phyloP scores from a whole-genome alignment of 306 rosid species.

The Oemleria cerasiformis region DNA sequence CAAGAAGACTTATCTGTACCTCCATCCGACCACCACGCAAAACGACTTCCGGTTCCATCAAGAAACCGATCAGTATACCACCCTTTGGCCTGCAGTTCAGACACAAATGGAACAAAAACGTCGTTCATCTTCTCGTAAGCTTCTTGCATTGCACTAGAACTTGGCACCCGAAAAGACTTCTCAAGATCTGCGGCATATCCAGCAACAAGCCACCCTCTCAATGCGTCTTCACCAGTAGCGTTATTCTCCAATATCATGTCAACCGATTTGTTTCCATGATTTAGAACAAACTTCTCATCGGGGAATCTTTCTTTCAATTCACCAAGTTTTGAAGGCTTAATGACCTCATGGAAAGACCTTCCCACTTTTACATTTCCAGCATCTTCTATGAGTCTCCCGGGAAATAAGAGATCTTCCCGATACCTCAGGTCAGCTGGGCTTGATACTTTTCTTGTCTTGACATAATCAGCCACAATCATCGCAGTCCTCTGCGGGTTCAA shows the following conservation, averaged over 20 bases:
- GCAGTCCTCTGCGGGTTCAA: conserved; percentile 92
- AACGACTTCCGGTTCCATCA: conserved; percentile 78
- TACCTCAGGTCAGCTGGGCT: conserved; percentile 93
- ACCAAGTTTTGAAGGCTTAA: conserved; percentile 69
- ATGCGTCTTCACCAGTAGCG: conserved; percentile 87
- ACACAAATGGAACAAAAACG: conserved; percentile 54
- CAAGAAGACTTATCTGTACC: background rate
- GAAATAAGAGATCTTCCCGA: conserved; percentile 66
- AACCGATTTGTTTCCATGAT: conserved; percentile 41
- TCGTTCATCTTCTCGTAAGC: conserved; percentile 76
- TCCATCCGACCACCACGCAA: conserved; percentile 36
- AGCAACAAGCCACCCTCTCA: conserved; percentile 96
- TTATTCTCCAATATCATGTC: conserved; percentile 80
- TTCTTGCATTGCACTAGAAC: conserved; percentile 39
- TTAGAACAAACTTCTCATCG: conserved; percentile 74
- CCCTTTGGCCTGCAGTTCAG: conserved; percentile 70
- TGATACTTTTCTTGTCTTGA: conserved; percentile 61
- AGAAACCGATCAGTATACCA: conserved; percentile 98
- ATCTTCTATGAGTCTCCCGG: conserved; percentile 62
- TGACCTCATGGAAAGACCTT: conserved; percentile 49
- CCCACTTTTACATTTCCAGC: conserved; percentile 87
- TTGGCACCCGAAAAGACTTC: conserved; percentile 42
- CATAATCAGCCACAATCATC: conserved; percentile 79
- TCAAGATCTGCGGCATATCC: conserved; percentile 53
- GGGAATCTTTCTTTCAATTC: conserved; percentile 57